Conservation (phyloP, 2,329 filamentous ascomycete species). For the Pleomassaria siparia region DNA sequence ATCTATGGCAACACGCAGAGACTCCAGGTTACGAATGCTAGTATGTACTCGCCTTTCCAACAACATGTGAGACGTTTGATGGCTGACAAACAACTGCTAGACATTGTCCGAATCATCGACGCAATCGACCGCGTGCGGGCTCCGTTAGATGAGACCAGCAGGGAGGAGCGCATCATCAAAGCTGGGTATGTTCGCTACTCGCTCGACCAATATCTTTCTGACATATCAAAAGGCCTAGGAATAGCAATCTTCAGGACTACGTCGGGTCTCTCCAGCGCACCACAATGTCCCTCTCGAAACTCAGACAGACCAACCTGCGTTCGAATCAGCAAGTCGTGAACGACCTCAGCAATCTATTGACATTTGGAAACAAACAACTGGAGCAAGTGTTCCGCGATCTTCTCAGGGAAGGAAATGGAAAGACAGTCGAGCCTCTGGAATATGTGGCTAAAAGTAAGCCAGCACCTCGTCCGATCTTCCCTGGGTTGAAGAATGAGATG, state of each 20-base stretch:
- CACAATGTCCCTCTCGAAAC: conserved; percentile 78
- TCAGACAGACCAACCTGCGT: conserved; percentile 86
- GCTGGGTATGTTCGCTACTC: conserved; percentile 60
- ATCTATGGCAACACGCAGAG: conserved; percentile 90
- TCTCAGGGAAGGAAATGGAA: conserved; percentile 74
- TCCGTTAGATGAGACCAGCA: conserved; percentile 87
- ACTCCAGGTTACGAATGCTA: conserved; percentile 82
- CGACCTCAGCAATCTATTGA: conserved; percentile 76
- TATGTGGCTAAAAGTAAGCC: conserved; percentile 82
- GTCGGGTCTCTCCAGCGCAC: conserved; percentile 87
- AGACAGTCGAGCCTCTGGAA: conserved; percentile 80
- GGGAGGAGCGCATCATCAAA: conserved; percentile 89
- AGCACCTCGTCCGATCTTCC: too few relatives aligned
- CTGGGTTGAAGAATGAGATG: conserved; percentile 15
- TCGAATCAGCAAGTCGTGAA: conserved; percentile 87
- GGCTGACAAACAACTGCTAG: conserved; percentile 46
- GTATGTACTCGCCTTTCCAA: conserved; percentile 49
- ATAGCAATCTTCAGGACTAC: conserved; percentile 79
- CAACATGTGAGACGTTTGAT: not conserved
- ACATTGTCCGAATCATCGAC: conserved; percentile 81
- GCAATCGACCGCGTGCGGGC: conserved; percentile 87
- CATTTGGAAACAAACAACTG: conserved; percentile 77
- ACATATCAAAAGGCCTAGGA: conserved; percentile 63
- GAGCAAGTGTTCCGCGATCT: conserved; percentile 81
- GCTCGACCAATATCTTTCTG: conserved; percentile 3